phyloP scores from a whole-genome alignment of 108 stramenopile species.

The Cylindrotheca fusiformis region DNA sequence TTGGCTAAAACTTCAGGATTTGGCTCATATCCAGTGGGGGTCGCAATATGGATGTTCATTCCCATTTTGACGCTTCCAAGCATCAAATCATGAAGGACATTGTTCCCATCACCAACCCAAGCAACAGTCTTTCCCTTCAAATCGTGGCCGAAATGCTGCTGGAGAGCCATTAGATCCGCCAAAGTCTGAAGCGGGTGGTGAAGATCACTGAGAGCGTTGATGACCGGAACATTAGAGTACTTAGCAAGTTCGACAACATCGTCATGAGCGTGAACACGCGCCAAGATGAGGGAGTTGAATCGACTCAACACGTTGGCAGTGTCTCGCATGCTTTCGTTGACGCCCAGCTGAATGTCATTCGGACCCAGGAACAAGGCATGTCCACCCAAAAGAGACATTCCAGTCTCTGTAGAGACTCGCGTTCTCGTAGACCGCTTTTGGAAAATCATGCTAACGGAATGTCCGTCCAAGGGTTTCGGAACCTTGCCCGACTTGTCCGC shows the following conservation, averaged over 20 bases:
- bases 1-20: slow-evolving; percentile 64
- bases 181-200: slow-evolving; percentile 98
- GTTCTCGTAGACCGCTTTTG: slow-evolving; percentile 97
- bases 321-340: slow-evolving; percentile 94
- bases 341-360: slow-evolving; percentile 93
- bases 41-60: slow-evolving; percentile 93
- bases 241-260: slow-evolving; percentile 82
- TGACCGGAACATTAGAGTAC: slow-evolving; percentile 88
- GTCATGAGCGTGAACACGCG: slow-evolving; percentile 88
- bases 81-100: slow-evolving; percentile 96
- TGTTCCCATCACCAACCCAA: slow-evolving; percentile 99
- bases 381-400: slow-evolving; percentile 91
- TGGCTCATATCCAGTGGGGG: slow-evolving; percentile 88
- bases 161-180: slow-evolving; percentile 94
- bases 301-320: slow-evolving; percentile 88
- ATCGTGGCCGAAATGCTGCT: slow-evolving; percentile 85
- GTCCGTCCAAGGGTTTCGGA: slow-evolving; percentile 79
- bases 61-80: slow-evolving; percentile 88
- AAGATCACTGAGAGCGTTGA: slow-evolving; percentile 94
- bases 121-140: slow-evolving; percentile 86
- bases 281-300: slow-evolving; percentile 91
- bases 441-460: slow-evolving; percentile 93
- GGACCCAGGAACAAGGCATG: slow-evolving; percentile 93
- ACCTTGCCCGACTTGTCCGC: slow-evolving; percentile 47
- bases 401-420: slow-evolving; percentile 95